A percentile compares a stretch with the other conserved stretches of the same genome.
Conservation (phyloP, 345 rosid species). For the Gossypium herbaceum region DNA sequence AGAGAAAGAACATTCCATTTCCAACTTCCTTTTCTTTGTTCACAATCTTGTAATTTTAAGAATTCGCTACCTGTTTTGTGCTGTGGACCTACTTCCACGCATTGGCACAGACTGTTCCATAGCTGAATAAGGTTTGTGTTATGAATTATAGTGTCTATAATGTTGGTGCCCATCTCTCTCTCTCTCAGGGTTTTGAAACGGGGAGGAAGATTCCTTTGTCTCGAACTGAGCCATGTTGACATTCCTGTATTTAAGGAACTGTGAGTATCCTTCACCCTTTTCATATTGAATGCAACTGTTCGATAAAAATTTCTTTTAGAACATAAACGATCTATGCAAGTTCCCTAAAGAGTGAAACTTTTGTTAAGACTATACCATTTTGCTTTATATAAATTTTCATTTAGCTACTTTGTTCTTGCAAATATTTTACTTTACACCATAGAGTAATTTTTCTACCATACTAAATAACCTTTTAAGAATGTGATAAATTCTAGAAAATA, state of each 20-base stretch:
- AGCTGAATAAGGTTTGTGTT: background rate
- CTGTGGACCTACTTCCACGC: background rate
- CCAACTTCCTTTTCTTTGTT: background rate
- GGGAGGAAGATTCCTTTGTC: slow-evolving; percentile 96
- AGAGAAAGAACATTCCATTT: background rate
- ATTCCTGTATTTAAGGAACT: slow-evolving; percentile 75
- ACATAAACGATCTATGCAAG: background rate
- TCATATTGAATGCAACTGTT: background rate
- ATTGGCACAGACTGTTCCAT: background rate
- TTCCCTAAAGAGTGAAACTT: background rate
- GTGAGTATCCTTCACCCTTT: slow-evolving; percentile 44
- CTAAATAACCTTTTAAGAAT: background rate
- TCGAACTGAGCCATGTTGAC: slow-evolving; percentile 90
- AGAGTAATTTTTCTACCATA: background rate
- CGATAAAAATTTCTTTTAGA: background rate
- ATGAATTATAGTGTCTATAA: background rate
- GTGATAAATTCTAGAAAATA: background rate
- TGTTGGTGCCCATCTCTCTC: background rate
- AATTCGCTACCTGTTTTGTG: background rate
- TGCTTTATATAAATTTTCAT: background rate
- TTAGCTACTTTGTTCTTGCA: background rate
- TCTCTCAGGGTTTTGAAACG: slow-evolving; percentile 63
- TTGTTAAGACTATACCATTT: background rate
- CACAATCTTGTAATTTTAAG: background rate
- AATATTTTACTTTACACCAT: background rate